Evolutionary conservation across 106 monocot genomes (phyloP).

Genomic region (Apostasia shenzhenica): DNA sequence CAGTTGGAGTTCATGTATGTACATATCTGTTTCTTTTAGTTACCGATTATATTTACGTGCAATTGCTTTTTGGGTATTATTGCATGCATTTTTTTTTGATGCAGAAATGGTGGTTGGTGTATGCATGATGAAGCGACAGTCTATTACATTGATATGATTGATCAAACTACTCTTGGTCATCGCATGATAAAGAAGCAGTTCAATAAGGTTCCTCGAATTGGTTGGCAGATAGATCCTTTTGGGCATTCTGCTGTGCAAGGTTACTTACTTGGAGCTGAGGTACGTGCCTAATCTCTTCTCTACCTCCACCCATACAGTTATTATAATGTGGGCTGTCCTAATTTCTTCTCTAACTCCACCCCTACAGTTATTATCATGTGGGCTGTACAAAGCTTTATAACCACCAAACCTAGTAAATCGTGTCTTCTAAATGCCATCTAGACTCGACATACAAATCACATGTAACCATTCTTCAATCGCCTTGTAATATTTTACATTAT

Average conservation of each 20-base stretch:
- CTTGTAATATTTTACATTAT: too few species aligned
- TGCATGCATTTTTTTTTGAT: neutral
- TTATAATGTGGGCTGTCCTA: neutral
- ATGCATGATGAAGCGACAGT: conserved; percentile 57
- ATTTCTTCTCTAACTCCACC: neutral
- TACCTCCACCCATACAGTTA: neutral
- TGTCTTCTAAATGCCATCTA: too few species aligned
- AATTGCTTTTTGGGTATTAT: neutral
- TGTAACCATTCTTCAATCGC: too few species aligned
- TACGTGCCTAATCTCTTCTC: conserved; percentile 3
- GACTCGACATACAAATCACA: too few species aligned
- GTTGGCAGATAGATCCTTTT: conserved; percentile 61
- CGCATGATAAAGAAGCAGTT: conserved; percentile 41
- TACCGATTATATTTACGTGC: neutral
- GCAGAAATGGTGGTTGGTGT: conserved; percentile 42
- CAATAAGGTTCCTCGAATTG: conserved; percentile 29
- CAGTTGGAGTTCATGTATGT: conserved; percentile 62
- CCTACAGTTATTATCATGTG: too few species aligned
- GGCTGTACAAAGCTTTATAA: neutral
- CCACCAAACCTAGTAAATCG: too few species aligned
- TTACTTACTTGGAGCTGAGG: conserved; percentile 45
- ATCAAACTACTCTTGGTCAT: conserved; percentile 55
- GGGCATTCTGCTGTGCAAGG: conserved; percentile 50
- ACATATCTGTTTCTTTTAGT: neutral
- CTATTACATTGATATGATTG: conserved; percentile 60